These are phyloP conservation scores for Gnomoniopsis sp. DNA, from an alignment of 2,329 filamentous ascomycete genomes.

Conservation along the genomic window DNA sequence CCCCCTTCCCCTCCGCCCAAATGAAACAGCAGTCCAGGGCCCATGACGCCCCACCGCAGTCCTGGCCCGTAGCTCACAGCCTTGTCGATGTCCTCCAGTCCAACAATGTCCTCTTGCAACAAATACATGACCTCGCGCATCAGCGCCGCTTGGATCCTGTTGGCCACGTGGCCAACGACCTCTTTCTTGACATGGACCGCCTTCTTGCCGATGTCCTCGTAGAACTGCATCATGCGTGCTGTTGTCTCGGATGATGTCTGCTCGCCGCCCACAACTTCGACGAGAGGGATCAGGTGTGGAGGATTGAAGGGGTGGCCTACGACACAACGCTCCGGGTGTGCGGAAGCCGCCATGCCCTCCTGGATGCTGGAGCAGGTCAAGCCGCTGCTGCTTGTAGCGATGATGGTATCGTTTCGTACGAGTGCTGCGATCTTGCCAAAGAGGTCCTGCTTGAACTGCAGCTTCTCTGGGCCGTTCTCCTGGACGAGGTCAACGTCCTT, in stretches of 20 bases:
- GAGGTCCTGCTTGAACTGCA: conserved; percentile 35
- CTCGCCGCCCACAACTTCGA: conserved; percentile 39
- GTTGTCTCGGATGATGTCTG: conserved; percentile 26
- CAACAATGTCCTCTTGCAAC: conserved; percentile 19
- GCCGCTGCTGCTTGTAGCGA: conserved; percentile 37
- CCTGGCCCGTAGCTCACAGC: conserved; percentile 20
- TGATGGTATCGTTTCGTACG: conserved; percentile 30
- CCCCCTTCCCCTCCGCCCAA: conserved; percentile 21
- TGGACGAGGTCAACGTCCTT: conserved; percentile 31
- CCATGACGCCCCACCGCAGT: conserved; percentile 22
- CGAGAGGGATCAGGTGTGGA: conserved; percentile 38
- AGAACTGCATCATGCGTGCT: conserved; percentile 33
- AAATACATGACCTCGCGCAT: conserved; percentile 28
- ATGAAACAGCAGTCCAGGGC: conserved; percentile 20
- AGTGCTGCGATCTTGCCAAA: conserved; percentile 31
- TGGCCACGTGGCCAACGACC: conserved; percentile 39
- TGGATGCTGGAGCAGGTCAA: conserved; percentile 30
- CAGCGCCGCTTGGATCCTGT: conserved; percentile 40
- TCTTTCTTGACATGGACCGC: conserved; percentile 38
- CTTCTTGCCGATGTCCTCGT: conserved; percentile 35
- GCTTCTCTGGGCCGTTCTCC: conserved; percentile 37
- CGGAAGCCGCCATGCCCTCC: conserved; percentile 19
- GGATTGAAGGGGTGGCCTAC: conserved; percentile 22
- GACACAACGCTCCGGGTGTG: conserved; percentile 31
- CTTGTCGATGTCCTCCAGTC: conserved; percentile 18